Base-by-base conservation (phyloP, 805 yeast genomes). In the Candida tallmaniae region DNA sequence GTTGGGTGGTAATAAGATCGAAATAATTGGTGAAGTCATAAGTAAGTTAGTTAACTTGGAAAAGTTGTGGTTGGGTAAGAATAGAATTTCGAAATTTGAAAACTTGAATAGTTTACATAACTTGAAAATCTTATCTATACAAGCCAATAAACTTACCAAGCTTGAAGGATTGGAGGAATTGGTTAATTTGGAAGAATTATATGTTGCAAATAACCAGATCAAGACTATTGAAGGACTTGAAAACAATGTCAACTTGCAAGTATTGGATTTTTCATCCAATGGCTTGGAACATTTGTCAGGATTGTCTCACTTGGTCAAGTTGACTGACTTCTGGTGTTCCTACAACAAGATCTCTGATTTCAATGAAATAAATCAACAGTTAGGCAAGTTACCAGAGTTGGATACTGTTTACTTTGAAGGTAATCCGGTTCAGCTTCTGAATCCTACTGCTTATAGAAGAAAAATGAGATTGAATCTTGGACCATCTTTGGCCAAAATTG, bases 271-370 rank as follows among this genome's bases (percentile, higher is more conserved):
- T 14, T 82, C 97, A 0, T 75, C 84, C 2, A 93, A 93, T 56
- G 65, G 66, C 38, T 69, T 93, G 25, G 46, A 69, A 3, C 70
- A 73, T 32, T 59, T 93, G 27, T 80, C 76, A 38, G 79, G 82
- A 44, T 46, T 93, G 34, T 59, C 66, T 1, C 93, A 83, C 46
- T 69, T 93, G 38, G 56, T 45, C 1, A 51, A 80, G n/a, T 67
- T 93, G 38, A 88, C 96, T 6, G 99, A 93, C 58, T 65, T 93
- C 35, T 93, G 99, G 98, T 87, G 94, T 17, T 83, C 96, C 0
- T 75, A 76, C 50, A 93, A 90, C 57, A 58, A 74, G 47, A 56
- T 93, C 15, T 72, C 75, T 22, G 66, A 76, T 26, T 89, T 84
- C 57, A 77, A 79, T 22, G 80, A 86, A 33, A 62, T 93, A 29